Base-by-base conservation (phyloP, 306 rosid genomes). In the Malus domestica region DNA sequence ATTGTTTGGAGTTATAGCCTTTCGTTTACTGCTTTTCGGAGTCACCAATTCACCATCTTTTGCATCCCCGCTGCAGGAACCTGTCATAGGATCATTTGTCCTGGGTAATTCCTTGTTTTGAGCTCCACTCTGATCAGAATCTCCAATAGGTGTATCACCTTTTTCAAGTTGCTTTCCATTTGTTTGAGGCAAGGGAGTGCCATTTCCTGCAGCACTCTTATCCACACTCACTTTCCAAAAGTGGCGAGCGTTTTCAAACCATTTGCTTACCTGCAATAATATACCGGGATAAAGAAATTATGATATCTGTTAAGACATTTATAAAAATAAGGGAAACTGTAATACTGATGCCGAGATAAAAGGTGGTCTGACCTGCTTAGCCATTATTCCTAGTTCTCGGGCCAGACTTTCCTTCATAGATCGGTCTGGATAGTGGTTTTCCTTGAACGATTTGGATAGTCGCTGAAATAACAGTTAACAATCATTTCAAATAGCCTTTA, bases 381-480 rank as follows among this genome's bases (percentile, higher is more conserved):
- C 66, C 45, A 85, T 84, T 83, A 92, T 75, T 72, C 97, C 96
- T 20, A 90, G 80, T 85, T 96, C 98, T 82, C 81, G 85, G 30
- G 96, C 98, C 86, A 96, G 84, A 79, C 85, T 85, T 82, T 92
- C 89, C 81, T 96, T 96, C 60, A 84, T 80, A 42, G 87, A 73
- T 74, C 93, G 85, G 75, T 86, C 86, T 7, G 98, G 99, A 86
- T 90, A 96, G 80, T 89, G 90, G 76, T 92, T 96, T 83, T 92
- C 98, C 83, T 87, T 83, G 65, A 96, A 96, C 68, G 90, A 87
- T 75, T 85, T 76, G 80, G 75, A 69, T 52, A 96, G 97, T 68
- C 83, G 84, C 99, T 96, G 93, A 72, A 73, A 61, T n/a, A 58
- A 35, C 25, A 55, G 44, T 70, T 40, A 40, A 72, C 55, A 27